Conservation (phyloP, 2,329 filamentous ascomycete genomes). For the Colletotrichum aenigma region DNA sequence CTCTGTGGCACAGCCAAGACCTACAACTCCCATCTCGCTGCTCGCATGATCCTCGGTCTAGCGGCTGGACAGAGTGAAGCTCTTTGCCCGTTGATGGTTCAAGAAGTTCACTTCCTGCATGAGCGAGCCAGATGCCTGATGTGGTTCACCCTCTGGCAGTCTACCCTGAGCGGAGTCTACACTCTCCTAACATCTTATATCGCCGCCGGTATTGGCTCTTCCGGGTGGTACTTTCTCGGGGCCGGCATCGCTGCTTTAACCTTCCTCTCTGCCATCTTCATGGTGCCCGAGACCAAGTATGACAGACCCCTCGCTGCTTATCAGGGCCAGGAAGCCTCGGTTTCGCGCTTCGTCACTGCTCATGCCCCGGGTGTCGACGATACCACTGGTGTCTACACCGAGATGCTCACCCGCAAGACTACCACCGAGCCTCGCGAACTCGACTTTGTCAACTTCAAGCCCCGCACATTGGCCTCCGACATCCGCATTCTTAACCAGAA, state of each 20-base stretch:
- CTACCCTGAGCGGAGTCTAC: slow-evolving; percentile 38
- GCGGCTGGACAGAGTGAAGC: slow-evolving; percentile 46
- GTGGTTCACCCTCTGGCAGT: slow-evolving; percentile 44
- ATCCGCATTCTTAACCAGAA: slow-evolving; percentile 42
- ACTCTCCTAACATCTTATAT: slow-evolving; percentile 45
- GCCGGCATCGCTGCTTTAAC: slow-evolving; percentile 35
- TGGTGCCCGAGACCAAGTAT: slow-evolving; percentile 48
- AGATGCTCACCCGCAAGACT: slow-evolving; percentile 5
- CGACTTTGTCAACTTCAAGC: slow-evolving; percentile 37
- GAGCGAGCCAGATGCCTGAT: slow-evolving; percentile 43
- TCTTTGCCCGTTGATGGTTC: slow-evolving; percentile 42
- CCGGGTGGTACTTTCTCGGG: slow-evolving; percentile 47
- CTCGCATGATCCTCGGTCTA: slow-evolving; percentile 40
- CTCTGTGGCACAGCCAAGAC: slow-evolving; percentile 30
- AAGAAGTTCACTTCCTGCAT: slow-evolving; percentile 49
- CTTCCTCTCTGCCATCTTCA: slow-evolving; percentile 38
- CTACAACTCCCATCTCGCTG: slow-evolving; percentile 40
- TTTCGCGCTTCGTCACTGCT: slow-evolving; percentile 12
- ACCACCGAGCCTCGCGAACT: slow-evolving; percentile 24
- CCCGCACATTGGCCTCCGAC: slow-evolving; percentile 37
- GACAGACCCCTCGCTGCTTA: slow-evolving; percentile 38
- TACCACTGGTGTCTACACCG: slow-evolving; percentile 19
- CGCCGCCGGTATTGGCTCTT: slow-evolving; percentile 40
- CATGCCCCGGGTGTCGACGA: slow-evolving; percentile 21
- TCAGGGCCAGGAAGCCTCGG: slow-evolving; percentile 30